Conservation (phyloP, 176 grass and related monocot species). For the Eleusine indica region DNA sequence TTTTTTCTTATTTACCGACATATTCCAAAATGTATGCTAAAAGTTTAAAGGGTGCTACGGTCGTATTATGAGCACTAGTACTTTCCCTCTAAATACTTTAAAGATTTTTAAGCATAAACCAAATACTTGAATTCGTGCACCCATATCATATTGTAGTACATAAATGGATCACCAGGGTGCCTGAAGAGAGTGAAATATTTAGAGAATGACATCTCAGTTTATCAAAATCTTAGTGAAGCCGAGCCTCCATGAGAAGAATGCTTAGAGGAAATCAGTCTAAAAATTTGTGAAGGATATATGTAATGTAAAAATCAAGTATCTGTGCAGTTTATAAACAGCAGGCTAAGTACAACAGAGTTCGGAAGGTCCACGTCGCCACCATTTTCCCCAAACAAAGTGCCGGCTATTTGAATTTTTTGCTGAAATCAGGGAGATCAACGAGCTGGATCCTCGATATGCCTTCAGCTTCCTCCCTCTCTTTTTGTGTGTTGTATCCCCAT, state of each 20-base stretch:
- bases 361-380: neutral
- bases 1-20: too few species aligned
- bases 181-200: too few species aligned
- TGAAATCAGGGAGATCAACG: conserved; percentile 73
- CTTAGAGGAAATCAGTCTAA: neutral
- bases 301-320: neutral
- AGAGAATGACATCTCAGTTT: neutral
- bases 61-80: too few species aligned
- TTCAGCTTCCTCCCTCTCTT: conserved; percentile 70
- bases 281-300: neutral
- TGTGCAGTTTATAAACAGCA: neutral
- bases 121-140: too few species aligned
- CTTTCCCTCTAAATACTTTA: too few species aligned
- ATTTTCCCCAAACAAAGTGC: neutral
- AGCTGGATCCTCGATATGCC: conserved; percentile 65
- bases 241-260: neutral
- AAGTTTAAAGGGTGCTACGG: too few species aligned
- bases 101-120: too few species aligned
- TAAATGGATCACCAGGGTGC: too few species aligned
- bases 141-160: too few species aligned
- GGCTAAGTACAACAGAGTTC: conserved; percentile 15
- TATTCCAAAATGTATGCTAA: too few species aligned
- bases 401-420: conserved; percentile 72
- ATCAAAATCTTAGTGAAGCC: neutral
- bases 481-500: conserved; percentile 90